Percentiles rank a stretch among this genome's conserved stretches.
Evolutionary conservation across 2,329 filamentous ascomycete genomes (phyloP).

Genomic region (Rutstroemia sp.): DNA sequence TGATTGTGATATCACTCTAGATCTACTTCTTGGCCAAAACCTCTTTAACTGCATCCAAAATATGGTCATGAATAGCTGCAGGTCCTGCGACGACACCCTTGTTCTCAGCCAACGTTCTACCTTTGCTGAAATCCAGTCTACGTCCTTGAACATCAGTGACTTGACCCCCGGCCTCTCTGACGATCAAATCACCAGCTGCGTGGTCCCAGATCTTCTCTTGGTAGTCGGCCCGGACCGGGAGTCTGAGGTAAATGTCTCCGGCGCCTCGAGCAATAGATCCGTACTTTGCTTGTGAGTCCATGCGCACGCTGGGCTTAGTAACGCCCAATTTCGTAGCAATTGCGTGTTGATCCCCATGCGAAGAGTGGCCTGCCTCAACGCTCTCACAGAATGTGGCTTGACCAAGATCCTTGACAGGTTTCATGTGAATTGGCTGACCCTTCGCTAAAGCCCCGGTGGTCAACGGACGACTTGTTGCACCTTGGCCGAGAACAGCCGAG

Average conservation of each 20-base stretch:
- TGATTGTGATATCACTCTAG: neutral
- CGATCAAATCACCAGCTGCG: constrained; percentile 88
- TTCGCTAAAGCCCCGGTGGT: constrained; percentile 45
- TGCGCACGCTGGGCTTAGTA: constrained; percentile 79
- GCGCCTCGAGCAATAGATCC: constrained; percentile 89
- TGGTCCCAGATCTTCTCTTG: constrained; percentile 99
- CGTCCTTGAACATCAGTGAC: constrained; percentile 87
- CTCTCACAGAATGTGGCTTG: constrained; percentile 93
- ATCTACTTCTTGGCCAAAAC: constrained; percentile 50
- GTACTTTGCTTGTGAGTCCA: constrained; percentile 99
- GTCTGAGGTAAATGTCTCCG: constrained; percentile 86
- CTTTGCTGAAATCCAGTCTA: constrained; percentile 76
- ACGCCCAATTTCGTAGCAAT: constrained; percentile 84
- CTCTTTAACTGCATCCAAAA: constrained; percentile 75
- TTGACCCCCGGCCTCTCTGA: constrained; percentile 84
- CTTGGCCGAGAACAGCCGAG: constrained; percentile 70
- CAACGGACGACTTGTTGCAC: constrained; percentile 73
- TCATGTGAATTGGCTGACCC: constrained; percentile 69
- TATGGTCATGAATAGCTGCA: constrained; percentile 62
- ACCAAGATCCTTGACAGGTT: constrained; percentile 62
- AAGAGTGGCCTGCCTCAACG: constrained; percentile 87
- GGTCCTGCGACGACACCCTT: constrained; percentile 92
- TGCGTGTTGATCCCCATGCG: constrained; percentile 77
- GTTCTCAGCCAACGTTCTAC: constrained; percentile 80
- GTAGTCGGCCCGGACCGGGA: constrained; percentile 81